These are phyloP conservation scores for Nephelium lappaceum DNA, from an alignment of 345 rosid species.

Conservation along the genomic window DNA sequence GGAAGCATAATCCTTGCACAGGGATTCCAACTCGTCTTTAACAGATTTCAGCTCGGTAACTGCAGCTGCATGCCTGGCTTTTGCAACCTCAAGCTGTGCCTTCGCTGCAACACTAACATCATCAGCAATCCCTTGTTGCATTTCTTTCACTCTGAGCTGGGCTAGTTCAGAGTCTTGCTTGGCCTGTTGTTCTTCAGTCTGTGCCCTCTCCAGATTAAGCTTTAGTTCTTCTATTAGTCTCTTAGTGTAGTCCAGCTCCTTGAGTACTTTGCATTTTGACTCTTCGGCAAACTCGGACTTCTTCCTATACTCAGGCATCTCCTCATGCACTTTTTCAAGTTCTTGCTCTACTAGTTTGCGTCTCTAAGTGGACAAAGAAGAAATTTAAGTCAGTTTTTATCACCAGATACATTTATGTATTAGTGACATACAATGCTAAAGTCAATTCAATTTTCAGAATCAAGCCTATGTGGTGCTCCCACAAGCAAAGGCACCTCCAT, in stretches of 20 bases:
- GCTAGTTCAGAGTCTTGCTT: conserved; percentile 93
- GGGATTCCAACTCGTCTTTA: conserved; percentile 63
- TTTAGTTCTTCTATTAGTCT: conserved; percentile 84
- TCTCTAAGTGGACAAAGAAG: conserved; percentile 46
- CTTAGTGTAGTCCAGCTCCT: conserved; percentile 79
- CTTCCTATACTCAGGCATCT: conserved; percentile 67
- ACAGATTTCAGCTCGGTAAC: conserved; percentile 71
- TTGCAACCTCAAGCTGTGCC: conserved; percentile 94
- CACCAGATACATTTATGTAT: background rate
- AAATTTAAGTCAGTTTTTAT: conserved; percentile 9
- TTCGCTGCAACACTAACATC: conserved; percentile 92
- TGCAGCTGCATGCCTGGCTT: conserved; percentile 75
- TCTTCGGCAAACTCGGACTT: conserved; percentile 65
- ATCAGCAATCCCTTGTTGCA: conserved; percentile 90
- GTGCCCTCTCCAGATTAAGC: conserved; percentile 86
- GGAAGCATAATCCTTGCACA: conserved; percentile 53
- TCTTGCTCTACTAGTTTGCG: conserved; percentile 75
- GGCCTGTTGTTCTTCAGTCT: conserved; percentile 88
- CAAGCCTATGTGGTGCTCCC: background rate
- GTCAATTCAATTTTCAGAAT: background rate
- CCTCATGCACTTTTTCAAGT: conserved; percentile 63
- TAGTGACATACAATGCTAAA: background rate
- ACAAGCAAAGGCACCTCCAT: background rate
- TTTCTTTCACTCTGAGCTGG: conserved; percentile 83
- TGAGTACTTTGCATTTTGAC: conserved; percentile 54